Conservation (phyloP, 2,329 filamentous ascomycete species). For the Penicillium sp. region DNA sequence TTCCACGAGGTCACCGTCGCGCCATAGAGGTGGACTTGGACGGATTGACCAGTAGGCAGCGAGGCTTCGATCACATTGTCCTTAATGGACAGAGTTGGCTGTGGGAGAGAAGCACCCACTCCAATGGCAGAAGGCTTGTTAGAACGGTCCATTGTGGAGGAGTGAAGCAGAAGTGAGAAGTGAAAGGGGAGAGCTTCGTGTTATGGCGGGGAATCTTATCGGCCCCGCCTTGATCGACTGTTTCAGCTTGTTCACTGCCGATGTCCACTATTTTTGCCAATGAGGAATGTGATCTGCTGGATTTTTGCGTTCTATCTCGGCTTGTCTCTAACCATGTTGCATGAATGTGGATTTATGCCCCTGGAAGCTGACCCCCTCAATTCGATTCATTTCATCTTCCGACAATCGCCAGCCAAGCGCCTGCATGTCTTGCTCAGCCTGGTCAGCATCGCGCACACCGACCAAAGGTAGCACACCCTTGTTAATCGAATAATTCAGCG, state of each 20-base stretch:
- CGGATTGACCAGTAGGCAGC: constrained; percentile 81
- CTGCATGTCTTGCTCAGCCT: constrained; percentile 43
- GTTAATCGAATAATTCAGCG: constrained; percentile 48
- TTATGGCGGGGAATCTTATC: constrained; percentile 1
- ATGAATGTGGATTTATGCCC: constrained; percentile 43
- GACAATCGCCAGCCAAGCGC: constrained; percentile 47
- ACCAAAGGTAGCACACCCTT: constrained; percentile 49
- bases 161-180: background rate
- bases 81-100: constrained; percentile 75
- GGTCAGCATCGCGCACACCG: constrained; percentile 44
- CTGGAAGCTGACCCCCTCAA: constrained; percentile 46
- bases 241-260: background rate
- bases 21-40: constrained; percentile 84
- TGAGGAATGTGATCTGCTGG: background rate
- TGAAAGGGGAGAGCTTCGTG: constrained; percentile 3
- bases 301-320: background rate
- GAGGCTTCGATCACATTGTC: constrained; percentile 75
- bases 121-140: constrained; percentile 80
- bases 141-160: constrained; percentile 67
- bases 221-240: background rate
- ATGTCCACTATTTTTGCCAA: background rate
- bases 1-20: constrained; percentile 96
- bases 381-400: constrained; percentile 43
- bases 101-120: constrained; percentile 71
- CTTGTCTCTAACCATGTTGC: constrained; percentile 43